phyloP scores from a whole-genome alignment of 2,329 filamentous ascomycete species.

The Aspergillus hortae region DNA sequence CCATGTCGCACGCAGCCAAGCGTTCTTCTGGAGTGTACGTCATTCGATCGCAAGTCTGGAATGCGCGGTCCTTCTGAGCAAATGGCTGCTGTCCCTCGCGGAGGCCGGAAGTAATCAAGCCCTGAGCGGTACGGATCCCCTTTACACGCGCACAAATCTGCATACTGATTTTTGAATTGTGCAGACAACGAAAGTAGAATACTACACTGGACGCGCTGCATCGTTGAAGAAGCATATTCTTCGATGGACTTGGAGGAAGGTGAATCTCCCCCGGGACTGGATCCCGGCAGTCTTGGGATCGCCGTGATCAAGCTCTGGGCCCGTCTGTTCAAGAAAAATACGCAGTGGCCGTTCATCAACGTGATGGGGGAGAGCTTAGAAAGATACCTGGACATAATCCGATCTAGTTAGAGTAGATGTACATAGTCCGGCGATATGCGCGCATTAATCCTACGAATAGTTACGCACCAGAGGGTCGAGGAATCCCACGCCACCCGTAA shows the following conservation, averaged over 20 bases:
- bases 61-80: constrained; percentile 40
- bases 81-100: constrained; percentile 41
- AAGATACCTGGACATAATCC: constrained; percentile 25
- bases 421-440: neutral
- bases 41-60: constrained; percentile 35
- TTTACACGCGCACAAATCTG: neutral
- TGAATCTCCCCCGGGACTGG: constrained; percentile 19
- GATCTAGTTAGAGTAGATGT: constrained; percentile 6
- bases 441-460: too few species aligned
- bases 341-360: constrained; percentile 34
- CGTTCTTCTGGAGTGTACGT: constrained; percentile 37
- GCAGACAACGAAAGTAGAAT: constrained; percentile 31
- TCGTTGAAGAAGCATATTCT: constrained; percentile 31
- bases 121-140: constrained; percentile 22
- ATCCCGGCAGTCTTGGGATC: constrained; percentile 24
- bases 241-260: constrained; percentile 29
- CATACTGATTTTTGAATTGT: neutral
- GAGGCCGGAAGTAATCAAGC: constrained; percentile 23
- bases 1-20: constrained; percentile 34
- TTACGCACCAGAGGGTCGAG: too few species aligned
- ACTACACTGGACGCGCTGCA: constrained; percentile 29
- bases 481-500: too few species aligned
- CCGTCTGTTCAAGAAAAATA: constrained; percentile 29
- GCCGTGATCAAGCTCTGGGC: constrained; percentile 31
- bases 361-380: constrained; percentile 29